These are phyloP conservation scores for Scedosporium aurantiacum DNA, from an alignment of 2,329 filamentous ascomycete genomes.

Conservation along the genomic window DNA sequence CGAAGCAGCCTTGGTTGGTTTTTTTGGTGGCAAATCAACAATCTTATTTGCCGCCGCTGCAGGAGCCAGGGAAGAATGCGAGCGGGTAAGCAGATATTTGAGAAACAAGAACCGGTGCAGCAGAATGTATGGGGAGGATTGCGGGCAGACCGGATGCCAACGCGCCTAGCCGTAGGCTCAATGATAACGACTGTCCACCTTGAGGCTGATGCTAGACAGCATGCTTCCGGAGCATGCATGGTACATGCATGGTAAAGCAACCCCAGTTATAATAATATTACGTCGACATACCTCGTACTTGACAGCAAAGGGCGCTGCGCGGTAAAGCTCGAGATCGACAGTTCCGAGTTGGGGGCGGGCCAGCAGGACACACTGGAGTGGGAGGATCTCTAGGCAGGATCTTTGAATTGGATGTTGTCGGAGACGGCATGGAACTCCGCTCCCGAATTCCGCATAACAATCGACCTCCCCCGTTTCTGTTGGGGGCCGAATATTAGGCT, in stretches of 20 bases:
- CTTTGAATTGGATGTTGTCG: neutral
- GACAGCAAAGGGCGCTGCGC: too few relatives aligned
- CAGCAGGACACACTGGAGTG: neutral
- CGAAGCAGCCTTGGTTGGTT: too few relatives aligned
- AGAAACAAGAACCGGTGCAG: neutral
- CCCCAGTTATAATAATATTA: neutral
- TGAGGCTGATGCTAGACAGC: neutral
- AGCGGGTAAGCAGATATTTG: too few relatives aligned
- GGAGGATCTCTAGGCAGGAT: neutral
- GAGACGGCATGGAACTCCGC: neutral
- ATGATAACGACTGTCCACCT: neutral
- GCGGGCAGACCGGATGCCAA: neutral
- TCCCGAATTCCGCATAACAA: neutral
- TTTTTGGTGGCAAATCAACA: too few relatives aligned
- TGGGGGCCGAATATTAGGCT: slow-evolving; percentile 8
- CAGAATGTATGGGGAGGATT: neutral
- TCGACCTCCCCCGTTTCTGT: neutral
- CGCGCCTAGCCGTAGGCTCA: neutral
- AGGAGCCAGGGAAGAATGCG: too few relatives aligned
- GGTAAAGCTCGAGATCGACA: neutral
- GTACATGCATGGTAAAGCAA: neutral
- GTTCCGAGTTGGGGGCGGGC: neutral
- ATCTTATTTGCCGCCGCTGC: too few relatives aligned
- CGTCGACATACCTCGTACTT: too few relatives aligned
- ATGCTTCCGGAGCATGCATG: neutral